Evolutionary conservation across 1,139 yeast genomes (phyloP).

Genomic region (Kodamaea ohmeri): DNA sequence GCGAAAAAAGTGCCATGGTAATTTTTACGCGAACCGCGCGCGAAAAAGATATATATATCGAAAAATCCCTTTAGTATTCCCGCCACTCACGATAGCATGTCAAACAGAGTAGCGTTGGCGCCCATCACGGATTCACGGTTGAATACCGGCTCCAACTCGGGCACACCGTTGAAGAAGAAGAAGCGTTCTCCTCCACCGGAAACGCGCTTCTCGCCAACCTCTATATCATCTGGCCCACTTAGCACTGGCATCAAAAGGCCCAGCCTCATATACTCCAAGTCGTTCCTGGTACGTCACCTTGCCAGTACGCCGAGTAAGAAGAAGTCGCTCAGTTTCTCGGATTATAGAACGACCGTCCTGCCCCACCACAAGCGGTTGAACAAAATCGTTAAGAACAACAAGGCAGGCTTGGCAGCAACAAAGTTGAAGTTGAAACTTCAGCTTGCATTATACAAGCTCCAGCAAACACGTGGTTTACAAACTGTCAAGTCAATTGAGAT

Average conservation of each 20-base stretch:
- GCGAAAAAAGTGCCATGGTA: conserved; percentile 2
- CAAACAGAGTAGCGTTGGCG: conserved; percentile 35
- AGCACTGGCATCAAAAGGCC: conserved; percentile 7
- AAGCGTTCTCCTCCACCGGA: conserved; percentile 11
- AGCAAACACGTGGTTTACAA: conserved; percentile 13
- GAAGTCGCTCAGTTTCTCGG: conserved; percentile 27
- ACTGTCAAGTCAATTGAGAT: not conserved
- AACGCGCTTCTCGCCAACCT: conserved; percentile 5
- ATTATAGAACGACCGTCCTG: conserved; percentile 18
- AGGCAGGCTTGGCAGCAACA: conserved; percentile 46
- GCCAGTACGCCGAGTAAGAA: conserved; percentile 7
- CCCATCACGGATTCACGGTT: conserved; percentile 33
- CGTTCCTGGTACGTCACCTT: conserved; percentile 6
- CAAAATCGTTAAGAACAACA: conserved; percentile 12
- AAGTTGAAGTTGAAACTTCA: conserved; percentile 68
- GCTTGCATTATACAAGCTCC: conserved; percentile 75
- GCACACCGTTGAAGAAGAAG: conserved; percentile 14
- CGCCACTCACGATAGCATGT: conserved; percentile 5
- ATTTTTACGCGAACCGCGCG: conserved; percentile 5
- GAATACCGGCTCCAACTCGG: conserved; percentile 21
- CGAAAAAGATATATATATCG: conserved; percentile 3
- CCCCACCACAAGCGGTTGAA: conserved; percentile 8
- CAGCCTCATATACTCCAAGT: conserved; percentile 8
- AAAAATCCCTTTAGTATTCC: not conserved
- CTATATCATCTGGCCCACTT: conserved; percentile 10